Conservation (phyloP, 176 grass and related monocot species). For the Lolium perenne region DNA sequence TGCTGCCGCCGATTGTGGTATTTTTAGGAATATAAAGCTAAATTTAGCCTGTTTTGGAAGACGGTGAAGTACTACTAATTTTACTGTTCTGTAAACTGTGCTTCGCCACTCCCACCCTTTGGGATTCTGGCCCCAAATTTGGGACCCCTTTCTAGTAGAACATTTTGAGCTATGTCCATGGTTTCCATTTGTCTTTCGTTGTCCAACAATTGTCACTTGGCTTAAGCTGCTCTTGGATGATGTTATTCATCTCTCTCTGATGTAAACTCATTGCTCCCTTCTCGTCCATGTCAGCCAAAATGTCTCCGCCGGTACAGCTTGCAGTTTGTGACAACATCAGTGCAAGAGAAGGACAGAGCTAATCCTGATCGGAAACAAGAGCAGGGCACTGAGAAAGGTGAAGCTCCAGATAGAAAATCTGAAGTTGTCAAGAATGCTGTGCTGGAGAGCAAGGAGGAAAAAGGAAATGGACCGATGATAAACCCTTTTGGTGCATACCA, state of each 20-base stretch:
- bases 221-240: neutral
- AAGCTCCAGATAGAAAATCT: slow-evolving; percentile 33
- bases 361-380: slow-evolving; percentile 42
- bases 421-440: slow-evolving; percentile 18
- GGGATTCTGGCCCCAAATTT: neutral
- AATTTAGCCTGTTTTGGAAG: slow-evolving; percentile 33
- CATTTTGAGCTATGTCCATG: neutral
- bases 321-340: slow-evolving; percentile 74
- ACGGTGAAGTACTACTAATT: neutral
- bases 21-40: slow-evolving; percentile 22
- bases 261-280: slow-evolving; percentile 21
- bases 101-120: neutral
- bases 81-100: neutral
- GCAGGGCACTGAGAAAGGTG: slow-evolving; percentile 9
- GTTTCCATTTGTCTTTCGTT: neutral
- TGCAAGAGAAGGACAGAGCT: slow-evolving; percentile 58
- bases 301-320: slow-evolving; percentile 60
- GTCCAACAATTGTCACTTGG: neutral
- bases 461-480: slow-evolving; percentile 38
- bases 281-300: slow-evolving; percentile 57
- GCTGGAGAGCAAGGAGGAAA: slow-evolving; percentile 12
- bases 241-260: neutral
- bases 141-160: neutral
- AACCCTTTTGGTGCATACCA: slow-evolving; percentile 66
- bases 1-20: slow-evolving; percentile 25